phyloP scores from a whole-genome alignment of 805 yeast species.

The Yarrowia porcina region DNA sequence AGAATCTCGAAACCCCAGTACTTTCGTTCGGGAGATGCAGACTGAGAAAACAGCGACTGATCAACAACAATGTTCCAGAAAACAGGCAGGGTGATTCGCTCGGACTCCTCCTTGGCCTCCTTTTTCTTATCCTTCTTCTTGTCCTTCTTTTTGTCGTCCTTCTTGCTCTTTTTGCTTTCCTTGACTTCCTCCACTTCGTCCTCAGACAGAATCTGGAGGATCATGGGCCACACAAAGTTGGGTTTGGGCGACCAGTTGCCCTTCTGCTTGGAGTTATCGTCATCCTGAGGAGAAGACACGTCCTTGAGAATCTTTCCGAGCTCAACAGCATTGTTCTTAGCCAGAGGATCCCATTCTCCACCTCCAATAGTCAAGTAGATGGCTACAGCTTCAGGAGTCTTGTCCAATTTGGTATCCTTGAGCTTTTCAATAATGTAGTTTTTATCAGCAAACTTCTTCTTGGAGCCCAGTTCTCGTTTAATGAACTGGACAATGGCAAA shows the following conservation, averaged over 20 bases:
- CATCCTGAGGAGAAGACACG: slow-evolving; percentile 41
- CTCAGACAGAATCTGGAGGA: background rate
- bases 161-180: slow-evolving; percentile 27
- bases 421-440: slow-evolving; percentile 42
- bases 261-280: slow-evolving; percentile 32
- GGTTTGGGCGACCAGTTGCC: slow-evolving; percentile 32
- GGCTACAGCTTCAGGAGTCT: slow-evolving; percentile 79
- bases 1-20: slow-evolving; percentile 81
- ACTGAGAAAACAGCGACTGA: slow-evolving; percentile 70
- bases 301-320: slow-evolving; percentile 58
- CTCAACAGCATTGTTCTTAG: slow-evolving; percentile 60
- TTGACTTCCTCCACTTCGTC: slow-evolving; percentile 28
- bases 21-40: slow-evolving; percentile 81
- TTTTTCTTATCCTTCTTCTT: slow-evolving; percentile 34
- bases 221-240: slow-evolving; percentile 35
- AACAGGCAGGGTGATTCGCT: slow-evolving; percentile 45
- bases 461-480: background rate
- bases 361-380: slow-evolving; percentile 49
- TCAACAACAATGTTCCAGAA: slow-evolving; percentile 82
- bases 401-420: slow-evolving; percentile 52
- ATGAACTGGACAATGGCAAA: slow-evolving; percentile 59
- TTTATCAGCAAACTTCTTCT: slow-evolving; percentile 1
- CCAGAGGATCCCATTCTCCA: slow-evolving; percentile 64
- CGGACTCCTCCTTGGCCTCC: slow-evolving; percentile 30
- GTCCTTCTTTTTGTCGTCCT: slow-evolving; percentile 26